Conservation (phyloP, 371 early-diverging fungal genomes). For the Hamiltosporidium magnivora region DNA sequence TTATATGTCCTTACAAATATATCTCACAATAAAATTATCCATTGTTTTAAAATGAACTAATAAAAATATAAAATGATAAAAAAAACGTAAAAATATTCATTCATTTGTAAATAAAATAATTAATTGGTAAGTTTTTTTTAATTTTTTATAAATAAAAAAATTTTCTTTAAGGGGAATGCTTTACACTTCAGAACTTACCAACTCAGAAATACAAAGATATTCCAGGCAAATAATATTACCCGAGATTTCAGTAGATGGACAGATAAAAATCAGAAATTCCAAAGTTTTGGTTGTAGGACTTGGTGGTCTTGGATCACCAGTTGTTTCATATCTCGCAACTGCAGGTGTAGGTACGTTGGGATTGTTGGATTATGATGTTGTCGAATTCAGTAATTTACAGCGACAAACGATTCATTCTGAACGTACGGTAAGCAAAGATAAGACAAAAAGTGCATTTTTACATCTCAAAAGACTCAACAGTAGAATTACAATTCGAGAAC, state of each 20-base stretch:
- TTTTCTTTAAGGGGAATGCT: conserved; percentile 1
- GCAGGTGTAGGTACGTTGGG: conserved; percentile 46
- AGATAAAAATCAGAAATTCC: conserved; percentile 31
- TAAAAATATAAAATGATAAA: too few species aligned
- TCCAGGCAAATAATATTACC: conserved; percentile 51
- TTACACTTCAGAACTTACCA: conserved; percentile 21
- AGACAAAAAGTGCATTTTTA: conserved; percentile 2
- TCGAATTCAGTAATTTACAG: conserved; percentile 55
- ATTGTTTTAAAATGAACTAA: too few species aligned
- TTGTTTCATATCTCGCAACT: conserved; percentile 45
- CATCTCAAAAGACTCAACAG: conserved; percentile 1
- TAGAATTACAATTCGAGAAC: background rate
- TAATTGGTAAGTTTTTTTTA: too few species aligned
- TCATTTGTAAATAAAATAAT: too few species aligned
- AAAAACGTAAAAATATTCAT: too few species aligned
- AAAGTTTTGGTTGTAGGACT: conserved; percentile 53
- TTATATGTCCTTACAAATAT: too few species aligned
- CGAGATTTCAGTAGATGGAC: conserved; percentile 41
- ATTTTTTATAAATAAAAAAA: too few species aligned
- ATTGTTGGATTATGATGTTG: conserved; percentile 50
- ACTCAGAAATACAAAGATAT: conserved; percentile 37
- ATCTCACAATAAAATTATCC: too few species aligned
- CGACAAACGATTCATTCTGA: conserved; percentile 49
- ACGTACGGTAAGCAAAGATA: conserved; percentile 18
- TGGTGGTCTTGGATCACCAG: conserved; percentile 57